Base-by-base conservation (phyloP, 176 grass and related monocot species). In the Cenchrus purpureus region DNA sequence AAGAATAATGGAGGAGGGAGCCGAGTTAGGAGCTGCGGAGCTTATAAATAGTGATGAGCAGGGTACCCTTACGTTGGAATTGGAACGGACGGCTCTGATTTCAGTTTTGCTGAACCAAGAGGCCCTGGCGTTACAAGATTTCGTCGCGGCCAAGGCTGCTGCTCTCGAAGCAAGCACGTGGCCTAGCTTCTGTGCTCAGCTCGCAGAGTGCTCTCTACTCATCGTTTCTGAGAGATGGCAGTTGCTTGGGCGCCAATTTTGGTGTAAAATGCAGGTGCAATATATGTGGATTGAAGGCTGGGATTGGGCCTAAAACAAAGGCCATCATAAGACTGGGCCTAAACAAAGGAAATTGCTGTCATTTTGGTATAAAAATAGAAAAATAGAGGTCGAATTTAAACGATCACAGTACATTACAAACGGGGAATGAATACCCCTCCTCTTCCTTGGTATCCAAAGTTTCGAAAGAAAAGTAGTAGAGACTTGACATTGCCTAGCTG, bases 231-330 rank as follows among this genome's bases (percentile, higher is more conserved):
- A 53, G 7, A 53, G 46, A 28, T 1, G 7, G 29, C 52, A 37
- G 73, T 76, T 57, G 12, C 73, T 76, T 76, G 73, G 73, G 31
- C 73, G 73, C 52, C 29, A 76, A 57, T 76, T 57, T 34, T 69
- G 3, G 60, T 29, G 22, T 63, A 57, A 8, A 16, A 57, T 57
- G 53, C 15, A 55, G 48, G 45, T 46, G 6, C 7, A 46, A 46
- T 46, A 46, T 8, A 0, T 46, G 45, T 46, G 52, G 12, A 54
- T 54, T 12, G 13, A 7, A 55, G 15, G 14, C 15, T 55, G 14
- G 52, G 15, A 55, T 16, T 55, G 53, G 53, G 53, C 53, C 53
- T 16, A 17, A 55, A 55, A 17, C 15, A 55, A 55, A 55, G 14
- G 53, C 53, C 53, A 17, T 1, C 15, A 17, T 17, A 1, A 14